Evolutionary conservation across 345 rosid genomes (phyloP), one percentile per base, ranked within the genome.

Genomic region (Physaria fendleri): DNA sequence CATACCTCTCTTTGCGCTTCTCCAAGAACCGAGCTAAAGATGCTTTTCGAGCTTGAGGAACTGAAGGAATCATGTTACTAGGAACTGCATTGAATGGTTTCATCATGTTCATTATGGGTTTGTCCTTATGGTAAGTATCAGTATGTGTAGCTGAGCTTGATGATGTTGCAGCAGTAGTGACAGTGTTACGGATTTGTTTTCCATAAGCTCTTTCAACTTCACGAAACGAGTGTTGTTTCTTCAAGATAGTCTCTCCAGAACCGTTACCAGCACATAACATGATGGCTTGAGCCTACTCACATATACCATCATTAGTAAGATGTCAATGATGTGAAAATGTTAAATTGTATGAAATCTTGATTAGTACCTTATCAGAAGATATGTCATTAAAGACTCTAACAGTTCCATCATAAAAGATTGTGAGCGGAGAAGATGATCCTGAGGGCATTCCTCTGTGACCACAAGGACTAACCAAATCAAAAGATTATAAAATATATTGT

Each of bases 11-110:
- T 77, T 85, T 93, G 70, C 99, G 94, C 79, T 87, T 89, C 87
- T 89, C 97, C 78, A 93, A 77, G 74, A 93, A 93, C 39, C 91
- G 74, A 73, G 97, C 99, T 80, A 93, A 71, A 9, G 99, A 93
- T 28, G 95, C 99, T 81, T 93, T 77, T 6, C 95, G 88, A 59
- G 91, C 91, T 76, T 85, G 97, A 20, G 99, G 97, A 48, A 89
- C 81, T 61, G 92, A 74, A 16, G 91, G 88, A 13, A 84, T 75
- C 79, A 77, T 68, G 40, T 66, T 50, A 1, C 62, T 5, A 60
- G 76, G 47, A 61, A 60, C 44, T 59, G 18, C 56, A 48, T 74
- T 3, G 70, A 74, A 72, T 74, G 62, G 55, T 77, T 83, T 65
- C 17, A 74, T 74, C 77, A 74, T 71, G 25, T 48, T 71, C 25